phyloP scores from a whole-genome alignment of 2,329 filamentous ascomycete genomes.

The Phaeophleospora eucalypticola region DNA sequence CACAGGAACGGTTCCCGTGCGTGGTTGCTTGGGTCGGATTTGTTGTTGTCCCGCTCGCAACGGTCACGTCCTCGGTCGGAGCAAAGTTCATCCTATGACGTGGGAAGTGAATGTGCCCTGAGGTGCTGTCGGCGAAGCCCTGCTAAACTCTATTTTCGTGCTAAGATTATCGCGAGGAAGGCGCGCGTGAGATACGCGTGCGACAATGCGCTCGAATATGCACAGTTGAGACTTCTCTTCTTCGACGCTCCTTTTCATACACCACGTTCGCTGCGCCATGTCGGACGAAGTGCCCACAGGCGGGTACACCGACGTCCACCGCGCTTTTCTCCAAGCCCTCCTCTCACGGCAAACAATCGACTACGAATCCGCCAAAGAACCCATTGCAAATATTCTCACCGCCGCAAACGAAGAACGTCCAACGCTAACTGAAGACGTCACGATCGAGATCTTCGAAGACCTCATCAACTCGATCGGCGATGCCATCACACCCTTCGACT shows the following conservation, averaged over 20 bases:
- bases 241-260: too few relatives aligned
- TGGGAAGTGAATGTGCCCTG: too few relatives aligned
- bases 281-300: constrained; percentile 11
- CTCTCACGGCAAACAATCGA: constrained; percentile 75
- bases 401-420: constrained; percentile 49
- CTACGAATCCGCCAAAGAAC: constrained; percentile 64
- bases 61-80: neutral
- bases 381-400: constrained; percentile 73
- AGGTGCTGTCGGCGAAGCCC: too few relatives aligned
- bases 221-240: too few relatives aligned
- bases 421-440: constrained; percentile 59
- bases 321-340: constrained; percentile 87
- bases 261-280: constrained; percentile 17
- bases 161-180: neutral
- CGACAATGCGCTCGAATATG: neutral
- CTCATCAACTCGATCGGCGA: constrained; percentile 69
- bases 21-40: too few relatives aligned
- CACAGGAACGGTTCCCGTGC: too few relatives aligned
- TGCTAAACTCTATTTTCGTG: neutral
- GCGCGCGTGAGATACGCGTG: neutral
- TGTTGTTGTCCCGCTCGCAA: neutral
- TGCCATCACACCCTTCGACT: constrained; percentile 73
- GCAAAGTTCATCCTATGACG: neutral
- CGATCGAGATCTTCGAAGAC: constrained; percentile 61
- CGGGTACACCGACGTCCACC: constrained; percentile 62